Evolutionary conservation across 495 filamentous ascomycete genomes (phyloP), one percentile per base, ranked within the genome.

Genomic region (Rusavskia elegans): DNA sequence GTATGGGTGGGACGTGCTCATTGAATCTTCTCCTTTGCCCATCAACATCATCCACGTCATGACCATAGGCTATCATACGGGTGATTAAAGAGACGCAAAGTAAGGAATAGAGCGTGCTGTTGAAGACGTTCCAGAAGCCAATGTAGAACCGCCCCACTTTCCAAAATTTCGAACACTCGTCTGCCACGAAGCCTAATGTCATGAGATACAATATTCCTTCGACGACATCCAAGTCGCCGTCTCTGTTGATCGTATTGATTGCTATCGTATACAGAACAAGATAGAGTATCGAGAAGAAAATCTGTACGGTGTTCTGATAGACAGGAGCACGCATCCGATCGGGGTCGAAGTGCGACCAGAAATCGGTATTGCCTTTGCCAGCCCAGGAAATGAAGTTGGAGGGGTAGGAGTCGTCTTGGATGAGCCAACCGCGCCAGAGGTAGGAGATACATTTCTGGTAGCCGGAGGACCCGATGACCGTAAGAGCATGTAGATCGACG

Each of bases 51-150:
- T 65, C 62, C 0, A 70, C 39, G 1, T 73, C 73, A 59, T 92
- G 79, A 21, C 71, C 68, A 14, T 95, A 69, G 16, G 88, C 92
- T 50, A 89, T 75, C 61, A 93, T 73, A 20, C 92, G 79, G 38
- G 85, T 66, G 44, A 83, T 67, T 51, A 98, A 83, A 14, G 84
- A 89, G 1, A 85, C 74, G 7, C 75, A 77, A 5, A 98, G 72
- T 0, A 95, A 64, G 0, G 73, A 61, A 65, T 97, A 98, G 3
- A 98, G 74, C 0, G 82, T 77, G 17, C 74, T 70, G 64, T 97
- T 98, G 71, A 97, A 95, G 14, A 84, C 83, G 56, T 89, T 95
- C 92, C 90, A 97, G 59, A 98, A 98, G 30, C 83, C 80, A 50
- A 98, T 68, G 60, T 95, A 95, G 56, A 83, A 83, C 50, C 81